Evolutionary conservation across 345 rosid species (phyloP).

Genomic region (Microcos paniculata): DNA sequence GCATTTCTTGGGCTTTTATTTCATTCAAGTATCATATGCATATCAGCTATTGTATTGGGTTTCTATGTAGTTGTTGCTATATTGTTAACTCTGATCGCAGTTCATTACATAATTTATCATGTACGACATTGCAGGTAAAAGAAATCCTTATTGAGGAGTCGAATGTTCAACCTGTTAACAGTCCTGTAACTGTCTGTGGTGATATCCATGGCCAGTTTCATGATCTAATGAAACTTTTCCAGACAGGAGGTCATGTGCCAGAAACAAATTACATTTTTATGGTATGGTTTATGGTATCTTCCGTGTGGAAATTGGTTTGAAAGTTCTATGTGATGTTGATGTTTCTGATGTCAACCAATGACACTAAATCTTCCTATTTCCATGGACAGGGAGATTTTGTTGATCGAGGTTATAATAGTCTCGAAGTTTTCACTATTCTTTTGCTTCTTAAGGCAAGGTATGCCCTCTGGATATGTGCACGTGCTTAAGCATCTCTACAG

Average conservation of each 20-base stretch:
- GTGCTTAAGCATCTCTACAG: conserved; percentile 6
- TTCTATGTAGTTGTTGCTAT: not conserved
- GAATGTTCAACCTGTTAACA: conserved; percentile 98
- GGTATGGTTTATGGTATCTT: conserved; percentile 37
- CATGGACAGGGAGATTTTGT: conserved; percentile 77
- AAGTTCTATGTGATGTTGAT: not conserved
- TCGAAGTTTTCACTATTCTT: conserved; percentile 81
- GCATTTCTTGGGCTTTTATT: not conserved
- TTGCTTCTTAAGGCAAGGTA: conserved; percentile 85
- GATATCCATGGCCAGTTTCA: conserved; percentile 99
- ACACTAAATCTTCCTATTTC: not conserved
- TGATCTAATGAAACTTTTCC: conserved; percentile 98
- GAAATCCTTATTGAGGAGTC: conserved; percentile 97
- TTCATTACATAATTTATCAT: not conserved
- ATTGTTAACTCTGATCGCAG: not conserved
- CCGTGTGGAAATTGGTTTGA: not conserved
- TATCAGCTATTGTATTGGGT: not conserved
- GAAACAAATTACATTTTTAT: conserved; percentile 98
- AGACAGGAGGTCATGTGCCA: conserved; percentile 97
- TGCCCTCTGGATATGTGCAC: not conserved
- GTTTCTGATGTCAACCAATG: not conserved
- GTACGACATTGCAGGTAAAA: conserved; percentile 59
- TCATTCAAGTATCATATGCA: not conserved
- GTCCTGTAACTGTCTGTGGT: conserved; percentile 99
- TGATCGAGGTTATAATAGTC: conserved; percentile 81